These are phyloP conservation scores for Colletotrichum echinochloae DNA, from an alignment of 2,329 filamentous ascomycete genomes.

Conservation along the genomic window DNA sequence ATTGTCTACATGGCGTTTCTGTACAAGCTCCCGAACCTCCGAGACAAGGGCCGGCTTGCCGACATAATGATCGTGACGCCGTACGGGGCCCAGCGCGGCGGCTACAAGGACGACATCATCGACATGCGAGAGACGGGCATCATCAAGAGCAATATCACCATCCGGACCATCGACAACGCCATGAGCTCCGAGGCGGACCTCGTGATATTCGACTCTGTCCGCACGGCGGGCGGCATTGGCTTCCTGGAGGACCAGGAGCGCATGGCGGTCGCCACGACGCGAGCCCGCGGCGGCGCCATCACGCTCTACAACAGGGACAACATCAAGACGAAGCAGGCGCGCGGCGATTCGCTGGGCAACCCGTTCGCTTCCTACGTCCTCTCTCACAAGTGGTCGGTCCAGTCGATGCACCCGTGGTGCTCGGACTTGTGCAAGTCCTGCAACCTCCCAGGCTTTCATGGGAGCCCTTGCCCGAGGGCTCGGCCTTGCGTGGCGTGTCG, in stretches of 20 bases:
- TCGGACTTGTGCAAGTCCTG: not conserved
- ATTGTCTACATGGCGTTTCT: conserved; percentile 10
- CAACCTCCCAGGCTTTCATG: not conserved
- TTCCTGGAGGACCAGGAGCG: conserved; percentile 17
- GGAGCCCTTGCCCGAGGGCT: not conserved
- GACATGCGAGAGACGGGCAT: not conserved
- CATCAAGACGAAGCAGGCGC: not conserved
- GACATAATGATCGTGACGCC: conserved; percentile 28
- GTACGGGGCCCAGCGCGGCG: conserved; percentile 13
- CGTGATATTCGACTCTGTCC: conserved; percentile 26
- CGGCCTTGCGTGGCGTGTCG: not conserved
- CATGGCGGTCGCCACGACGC: conserved; percentile 26
- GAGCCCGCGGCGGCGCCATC: conserved; percentile 17
- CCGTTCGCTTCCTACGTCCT: conserved; percentile 1
- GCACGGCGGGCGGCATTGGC: conserved; percentile 7
- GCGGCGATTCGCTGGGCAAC: conserved; percentile 1
- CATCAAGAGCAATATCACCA: conserved; percentile 22
- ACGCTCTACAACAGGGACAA: not conserved
- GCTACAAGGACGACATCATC: conserved; percentile 12
- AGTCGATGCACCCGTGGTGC: not conserved
- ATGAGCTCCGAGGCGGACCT: conserved; percentile 32
- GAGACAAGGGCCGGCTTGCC: conserved; percentile 1
- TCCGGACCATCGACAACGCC: conserved; percentile 22
- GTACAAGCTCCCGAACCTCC: conserved; percentile 16
- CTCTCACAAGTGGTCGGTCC: not conserved